Conservation (phyloP, 768 basidiomycete genomes). For the Suillus variegatus region DNA sequence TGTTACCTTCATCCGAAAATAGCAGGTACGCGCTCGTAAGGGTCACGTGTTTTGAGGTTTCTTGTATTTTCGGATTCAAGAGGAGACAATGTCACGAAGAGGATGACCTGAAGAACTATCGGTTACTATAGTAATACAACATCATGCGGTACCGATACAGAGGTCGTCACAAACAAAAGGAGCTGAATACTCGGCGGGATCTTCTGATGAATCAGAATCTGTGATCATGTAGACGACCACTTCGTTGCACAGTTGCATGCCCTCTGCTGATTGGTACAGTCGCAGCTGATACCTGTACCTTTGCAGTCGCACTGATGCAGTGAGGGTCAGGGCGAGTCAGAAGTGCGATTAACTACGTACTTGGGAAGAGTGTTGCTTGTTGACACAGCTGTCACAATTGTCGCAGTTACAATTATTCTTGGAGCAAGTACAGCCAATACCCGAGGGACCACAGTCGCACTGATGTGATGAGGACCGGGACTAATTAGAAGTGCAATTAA, state of each 20-base stretch:
- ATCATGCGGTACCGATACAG: neutral
- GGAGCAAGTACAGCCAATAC: constrained; percentile 32
- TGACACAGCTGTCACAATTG: constrained; percentile 29
- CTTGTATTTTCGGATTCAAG: constrained; percentile 7
- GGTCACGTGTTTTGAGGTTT: constrained; percentile 12
- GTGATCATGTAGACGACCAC: constrained; percentile 4
- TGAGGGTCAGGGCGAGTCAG: neutral
- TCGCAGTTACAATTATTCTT: constrained; percentile 25
- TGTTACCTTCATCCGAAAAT: constrained; percentile 17
- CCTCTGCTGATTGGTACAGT: constrained; percentile 16
- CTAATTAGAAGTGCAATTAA: neutral
- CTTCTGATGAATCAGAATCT: neutral
- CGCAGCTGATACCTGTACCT: constrained; percentile 21
- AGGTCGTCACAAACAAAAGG: neutral
- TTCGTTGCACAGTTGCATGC: constrained; percentile 22
- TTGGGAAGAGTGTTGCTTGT: constrained; percentile 28
- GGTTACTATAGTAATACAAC: neutral
- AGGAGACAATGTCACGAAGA: neutral
- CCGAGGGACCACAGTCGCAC: constrained; percentile 22
- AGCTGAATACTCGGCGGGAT: neutral
- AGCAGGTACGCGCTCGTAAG: constrained; percentile 5
- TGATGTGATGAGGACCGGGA: constrained; percentile 1
- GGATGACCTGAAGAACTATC: neutral
- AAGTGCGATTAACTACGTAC: constrained; percentile 5
- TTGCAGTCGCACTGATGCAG: constrained; percentile 20